Base-by-base conservation (phyloP, 106 monocot genomes). In the Dendrobium huoshanense region DNA sequence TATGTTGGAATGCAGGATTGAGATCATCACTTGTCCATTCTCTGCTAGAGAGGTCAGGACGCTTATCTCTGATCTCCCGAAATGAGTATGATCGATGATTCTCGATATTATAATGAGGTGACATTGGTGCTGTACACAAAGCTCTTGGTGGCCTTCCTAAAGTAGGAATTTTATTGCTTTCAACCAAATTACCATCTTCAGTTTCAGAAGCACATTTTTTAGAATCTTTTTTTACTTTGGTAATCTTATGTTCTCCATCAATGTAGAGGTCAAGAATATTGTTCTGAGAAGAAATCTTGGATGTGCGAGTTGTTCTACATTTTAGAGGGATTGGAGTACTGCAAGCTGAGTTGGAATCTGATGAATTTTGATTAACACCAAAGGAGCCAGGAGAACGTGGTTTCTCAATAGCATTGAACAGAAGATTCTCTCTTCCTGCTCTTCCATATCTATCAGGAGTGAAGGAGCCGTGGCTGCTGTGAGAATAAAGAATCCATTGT, bases 81-180 rank as follows among this genome's bases (percentile, higher is more conserved):
- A 77, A 86, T 85, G 88, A 84, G 17, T 77, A 83, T 42, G 80
- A 78, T 78, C 45, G 81, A 48, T 72, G 19, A 54, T 85, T 85
- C 31, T 92, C 90, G 79, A 81, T 87, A 20, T 22, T 75, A 40
- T 48, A 78, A 2, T 48, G 87, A 37, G 88, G 91, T 80, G 89
- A 86, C 80, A 83, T 81, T 31, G 87, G 85, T 77, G 84, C 89
- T 22, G 82, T 88, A 70, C 84, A 92, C 54, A 88, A 83, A 67
- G 87, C 82, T 82, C 83, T 83, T 48, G 86, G 94, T 72, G 88
- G 92, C 77, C 80, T 83, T 80, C 94, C 85, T 78, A 80, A 68
- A 75, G 77, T 84, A 16, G 88, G 72, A 80, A 80, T 55, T 55
- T 51, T 58, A 77, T 68, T 81, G 40, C 86, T 94, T 48, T 83